Conservation (phyloP, 768 basidiomycete genomes). For the Boletus reticulatus region DNA sequence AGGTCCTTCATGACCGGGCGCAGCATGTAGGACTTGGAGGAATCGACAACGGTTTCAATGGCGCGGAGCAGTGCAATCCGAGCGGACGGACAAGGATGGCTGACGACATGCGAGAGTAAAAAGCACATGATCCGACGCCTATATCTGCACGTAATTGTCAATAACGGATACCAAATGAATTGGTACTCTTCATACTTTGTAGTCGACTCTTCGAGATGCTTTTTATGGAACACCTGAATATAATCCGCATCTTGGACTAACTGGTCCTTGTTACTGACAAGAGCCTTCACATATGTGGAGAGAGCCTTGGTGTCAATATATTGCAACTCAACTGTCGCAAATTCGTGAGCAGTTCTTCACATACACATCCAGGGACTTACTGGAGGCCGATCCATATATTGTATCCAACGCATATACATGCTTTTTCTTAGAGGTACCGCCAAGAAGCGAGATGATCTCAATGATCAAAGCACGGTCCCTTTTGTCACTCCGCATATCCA, state of each 20-base stretch:
- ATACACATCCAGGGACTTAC: slow-evolving; percentile 36
- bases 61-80: slow-evolving; percentile 54
- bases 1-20: slow-evolving; percentile 53
- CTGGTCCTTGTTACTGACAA: slow-evolving; percentile 53
- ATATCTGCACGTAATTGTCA: slow-evolving; percentile 43
- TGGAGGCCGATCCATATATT: slow-evolving; percentile 62
- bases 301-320: slow-evolving; percentile 68
- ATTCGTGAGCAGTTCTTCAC: slow-evolving; percentile 7
- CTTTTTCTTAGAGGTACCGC: slow-evolving; percentile 38
- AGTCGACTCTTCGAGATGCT: slow-evolving; percentile 46
- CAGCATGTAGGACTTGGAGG: slow-evolving; percentile 50
- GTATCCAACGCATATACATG: slow-evolving; percentile 71
- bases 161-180: slow-evolving; percentile 32
- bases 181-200: slow-evolving; percentile 38
- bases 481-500: slow-evolving; percentile 27
- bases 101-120: slow-evolving; percentile 74
- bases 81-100: slow-evolving; percentile 46
- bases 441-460: slow-evolving; percentile 52
- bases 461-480: slow-evolving; percentile 39
- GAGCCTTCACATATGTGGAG: slow-evolving; percentile 51
- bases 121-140: slow-evolving; percentile 72
- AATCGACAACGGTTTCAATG: slow-evolving; percentile 40
- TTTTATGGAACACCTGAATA: slow-evolving; percentile 57
- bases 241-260: slow-evolving; percentile 58
- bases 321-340: slow-evolving; percentile 49